Evolutionary conservation across 2,329 filamentous ascomycete genomes (phyloP).

Genomic region (Xylariaceae sp.): DNA sequence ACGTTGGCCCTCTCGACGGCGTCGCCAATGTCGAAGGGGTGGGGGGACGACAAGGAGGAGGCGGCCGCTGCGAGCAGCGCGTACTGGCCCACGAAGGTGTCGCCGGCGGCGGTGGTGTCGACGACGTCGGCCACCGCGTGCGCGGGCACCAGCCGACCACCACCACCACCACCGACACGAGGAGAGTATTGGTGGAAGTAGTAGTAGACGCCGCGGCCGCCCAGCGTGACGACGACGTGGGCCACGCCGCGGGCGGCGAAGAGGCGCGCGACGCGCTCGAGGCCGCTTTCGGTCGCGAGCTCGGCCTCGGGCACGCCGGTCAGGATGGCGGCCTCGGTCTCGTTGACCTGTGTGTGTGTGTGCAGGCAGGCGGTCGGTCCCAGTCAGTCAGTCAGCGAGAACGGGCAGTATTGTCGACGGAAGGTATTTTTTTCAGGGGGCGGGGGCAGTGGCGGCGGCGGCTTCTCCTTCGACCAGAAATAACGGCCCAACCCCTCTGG

Average conservation of each 20-base stretch:
- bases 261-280: conserved; percentile 40
- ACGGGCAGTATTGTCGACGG: no score
- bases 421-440: no score
- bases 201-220: conserved; percentile 69
- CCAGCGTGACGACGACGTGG: conserved; percentile 78
- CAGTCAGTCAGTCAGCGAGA: no score
- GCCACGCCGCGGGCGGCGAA: conserved; percentile 65
- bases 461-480: no score
- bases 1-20: conserved; percentile 54
- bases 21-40: conserved; percentile 51
- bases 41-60: no score
- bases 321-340: conserved; percentile 76
- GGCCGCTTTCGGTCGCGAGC: conserved; percentile 38
- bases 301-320: conserved; percentile 45
- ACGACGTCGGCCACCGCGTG: conserved; percentile 70
- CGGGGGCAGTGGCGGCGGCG: no score
- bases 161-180: conserved; percentile 34
- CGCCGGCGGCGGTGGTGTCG: conserved; percentile 89
- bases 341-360: conserved; percentile 90
- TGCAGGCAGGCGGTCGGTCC: no score
- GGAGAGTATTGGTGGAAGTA: no score
- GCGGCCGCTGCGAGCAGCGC: conserved; percentile 60
- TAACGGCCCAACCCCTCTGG: no score
- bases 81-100: conserved; percentile 89
- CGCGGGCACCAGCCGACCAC: conserved; percentile 40